Conservation (phyloP, 208 protist genomes). For the Tetramitus jugosus region DNA sequence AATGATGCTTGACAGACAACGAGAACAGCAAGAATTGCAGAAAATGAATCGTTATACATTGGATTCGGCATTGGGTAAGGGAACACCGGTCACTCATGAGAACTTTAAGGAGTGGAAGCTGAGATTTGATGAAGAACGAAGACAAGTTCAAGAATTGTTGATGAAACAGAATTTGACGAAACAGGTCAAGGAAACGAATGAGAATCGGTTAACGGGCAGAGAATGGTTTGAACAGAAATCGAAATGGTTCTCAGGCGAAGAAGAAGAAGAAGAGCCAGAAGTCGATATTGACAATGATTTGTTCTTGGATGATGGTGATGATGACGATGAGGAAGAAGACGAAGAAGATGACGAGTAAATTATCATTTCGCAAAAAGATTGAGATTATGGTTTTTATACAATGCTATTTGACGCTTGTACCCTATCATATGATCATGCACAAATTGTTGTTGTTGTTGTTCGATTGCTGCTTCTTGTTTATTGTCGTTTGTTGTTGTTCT, state of each 20-base stretch:
- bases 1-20: not conserved
- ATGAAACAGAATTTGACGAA: too few species aligned
- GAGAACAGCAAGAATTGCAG: not conserved
- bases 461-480: too few species aligned
- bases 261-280: not conserved
- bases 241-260: too few species aligned
- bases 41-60: not conserved
- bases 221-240: not conserved
- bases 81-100: conserved; percentile 3
- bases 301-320: conserved; percentile 14
- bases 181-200: not conserved
- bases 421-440: too few species aligned
- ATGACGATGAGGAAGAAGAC: too few species aligned
- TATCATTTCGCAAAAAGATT: not conserved
- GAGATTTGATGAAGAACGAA: not conserved
- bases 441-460: too few species aligned
- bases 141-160: not conserved
- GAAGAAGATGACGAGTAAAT: too few species aligned
- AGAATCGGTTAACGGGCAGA: not conserved
- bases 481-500: too few species aligned
- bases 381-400: not conserved
- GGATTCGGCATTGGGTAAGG: not conserved
- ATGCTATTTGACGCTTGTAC: not conserved
- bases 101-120: conserved; percentile 4
- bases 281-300: conserved; percentile 19